These are phyloP conservation scores for Cadophora sp. DNA, from an alignment of 2,329 filamentous ascomycete genomes.

Conservation along the genomic window DNA sequence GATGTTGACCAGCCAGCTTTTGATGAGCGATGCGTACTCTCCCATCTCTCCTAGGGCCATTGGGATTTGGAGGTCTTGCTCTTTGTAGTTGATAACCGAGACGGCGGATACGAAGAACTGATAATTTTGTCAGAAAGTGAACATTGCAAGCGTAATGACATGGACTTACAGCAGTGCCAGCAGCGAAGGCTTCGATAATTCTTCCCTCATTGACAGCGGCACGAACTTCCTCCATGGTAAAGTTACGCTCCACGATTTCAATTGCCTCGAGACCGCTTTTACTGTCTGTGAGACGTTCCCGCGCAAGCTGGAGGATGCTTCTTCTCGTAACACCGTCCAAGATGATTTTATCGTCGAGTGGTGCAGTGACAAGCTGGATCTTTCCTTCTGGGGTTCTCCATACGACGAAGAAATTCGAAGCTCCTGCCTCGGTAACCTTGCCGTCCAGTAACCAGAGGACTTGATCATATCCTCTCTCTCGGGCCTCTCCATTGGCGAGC, in stretches of 20 bases:
- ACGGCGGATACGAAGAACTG: constrained; percentile 76
- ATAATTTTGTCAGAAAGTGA: constrained; percentile 17
- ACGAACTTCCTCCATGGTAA: constrained; percentile 80
- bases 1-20: constrained; percentile 72
- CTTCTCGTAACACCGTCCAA: constrained; percentile 87
- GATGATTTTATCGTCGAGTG: constrained; percentile 82
- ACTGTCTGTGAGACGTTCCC: constrained; percentile 60
- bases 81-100: constrained; percentile 71
- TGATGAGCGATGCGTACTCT: constrained; percentile 65
- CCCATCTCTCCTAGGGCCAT: constrained; percentile 62
- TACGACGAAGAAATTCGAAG: constrained; percentile 89
- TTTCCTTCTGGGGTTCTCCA: constrained; percentile 72
- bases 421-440: constrained; percentile 88
- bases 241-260: constrained; percentile 81
- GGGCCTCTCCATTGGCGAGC: constrained; percentile 78
- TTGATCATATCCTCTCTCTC: constrained; percentile 79
- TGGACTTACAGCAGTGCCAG: constrained; percentile 84
- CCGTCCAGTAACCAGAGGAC: constrained; percentile 91
- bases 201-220: constrained; percentile 77
- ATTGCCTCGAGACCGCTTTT: constrained; percentile 52
- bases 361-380: constrained; percentile 80
- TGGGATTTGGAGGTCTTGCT: constrained; percentile 66
- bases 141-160: neutral
- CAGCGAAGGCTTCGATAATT: constrained; percentile 83
- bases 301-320: constrained; percentile 76